phyloP scores from a whole-genome alignment of 306 rosid genomes.

The Delonix regia region DNA sequence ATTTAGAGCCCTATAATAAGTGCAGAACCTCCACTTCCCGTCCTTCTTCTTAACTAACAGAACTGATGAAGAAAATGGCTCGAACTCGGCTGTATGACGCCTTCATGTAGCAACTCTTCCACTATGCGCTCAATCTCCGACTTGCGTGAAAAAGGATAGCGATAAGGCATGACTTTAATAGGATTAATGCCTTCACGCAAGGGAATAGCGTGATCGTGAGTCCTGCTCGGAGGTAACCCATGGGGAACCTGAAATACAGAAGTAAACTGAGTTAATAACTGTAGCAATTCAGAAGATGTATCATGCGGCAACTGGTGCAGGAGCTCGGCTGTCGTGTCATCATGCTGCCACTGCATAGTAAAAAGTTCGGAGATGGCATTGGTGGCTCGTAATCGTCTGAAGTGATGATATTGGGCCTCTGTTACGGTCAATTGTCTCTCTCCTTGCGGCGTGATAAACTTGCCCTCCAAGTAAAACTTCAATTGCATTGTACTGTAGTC shows the following conservation, averaged over 20 bases:
- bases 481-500: background rate
- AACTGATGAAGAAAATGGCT: background rate
- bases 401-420: background rate
- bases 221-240: background rate
- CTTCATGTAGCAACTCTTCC: background rate
- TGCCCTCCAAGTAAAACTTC: background rate
- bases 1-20: too few species aligned
- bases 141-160: background rate
- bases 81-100: background rate
- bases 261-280: too few species aligned
- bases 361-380: too few species aligned
- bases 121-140: background rate
- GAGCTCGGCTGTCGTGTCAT: too few species aligned
- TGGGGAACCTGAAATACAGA: background rate
- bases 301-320: too few species aligned
- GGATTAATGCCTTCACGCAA: rapidly evolving
- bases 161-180: background rate
- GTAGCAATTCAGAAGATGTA: too few species aligned
- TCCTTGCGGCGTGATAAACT: background rate
- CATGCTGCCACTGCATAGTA: background rate
- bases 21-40: too few species aligned
- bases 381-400: background rate
- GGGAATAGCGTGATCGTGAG: background rate
- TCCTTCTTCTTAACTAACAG: background rate
- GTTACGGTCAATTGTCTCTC: rapidly evolving